These are phyloP conservation scores for Celoporthe dispersa DNA, from an alignment of 2,329 filamentous ascomycete species.

Conservation along the genomic window DNA sequence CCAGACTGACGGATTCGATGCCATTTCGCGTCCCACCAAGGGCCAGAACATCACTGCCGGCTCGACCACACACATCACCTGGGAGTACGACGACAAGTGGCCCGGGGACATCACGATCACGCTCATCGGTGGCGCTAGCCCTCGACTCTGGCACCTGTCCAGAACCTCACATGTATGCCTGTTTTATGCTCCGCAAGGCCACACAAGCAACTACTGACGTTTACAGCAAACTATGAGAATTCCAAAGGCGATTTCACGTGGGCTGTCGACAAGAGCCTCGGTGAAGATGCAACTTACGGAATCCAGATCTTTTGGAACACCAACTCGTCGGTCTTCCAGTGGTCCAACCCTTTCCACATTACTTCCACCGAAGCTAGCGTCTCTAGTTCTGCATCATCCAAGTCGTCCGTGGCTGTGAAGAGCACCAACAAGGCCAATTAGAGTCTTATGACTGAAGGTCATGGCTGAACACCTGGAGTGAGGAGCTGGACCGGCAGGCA, in stretches of 20 bases:
- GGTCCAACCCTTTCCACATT: conserved; percentile 13
- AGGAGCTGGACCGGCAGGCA: neutral
- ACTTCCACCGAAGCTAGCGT: neutral
- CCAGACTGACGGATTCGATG: conserved; percentile 60
- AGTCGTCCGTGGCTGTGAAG: neutral
- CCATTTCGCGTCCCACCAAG: conserved; percentile 52
- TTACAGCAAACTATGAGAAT: neutral
- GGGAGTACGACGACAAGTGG: conserved; percentile 49
- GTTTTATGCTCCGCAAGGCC: neutral
- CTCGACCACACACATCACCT: conserved; percentile 54
- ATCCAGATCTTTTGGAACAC: conserved; percentile 5
- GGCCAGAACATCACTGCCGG: conserved; percentile 54
- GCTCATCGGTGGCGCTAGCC: conserved; percentile 57
- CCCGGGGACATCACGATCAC: conserved; percentile 53
- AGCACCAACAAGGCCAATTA: neutral
- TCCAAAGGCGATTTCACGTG: conserved; percentile 1
- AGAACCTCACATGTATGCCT: conserved; percentile 8
- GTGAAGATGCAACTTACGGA: conserved; percentile 3
- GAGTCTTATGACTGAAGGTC: neutral
- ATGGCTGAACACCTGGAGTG: neutral
- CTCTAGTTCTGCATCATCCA: neutral
- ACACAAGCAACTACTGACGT: neutral
- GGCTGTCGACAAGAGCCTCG: conserved; percentile 4
- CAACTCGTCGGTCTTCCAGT: neutral
- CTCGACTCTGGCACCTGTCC: conserved; percentile 41